These are phyloP conservation scores for Rhizophagus clarus DNA, from an alignment of 192 early-diverging fungal genomes.

Conservation along the genomic window DNA sequence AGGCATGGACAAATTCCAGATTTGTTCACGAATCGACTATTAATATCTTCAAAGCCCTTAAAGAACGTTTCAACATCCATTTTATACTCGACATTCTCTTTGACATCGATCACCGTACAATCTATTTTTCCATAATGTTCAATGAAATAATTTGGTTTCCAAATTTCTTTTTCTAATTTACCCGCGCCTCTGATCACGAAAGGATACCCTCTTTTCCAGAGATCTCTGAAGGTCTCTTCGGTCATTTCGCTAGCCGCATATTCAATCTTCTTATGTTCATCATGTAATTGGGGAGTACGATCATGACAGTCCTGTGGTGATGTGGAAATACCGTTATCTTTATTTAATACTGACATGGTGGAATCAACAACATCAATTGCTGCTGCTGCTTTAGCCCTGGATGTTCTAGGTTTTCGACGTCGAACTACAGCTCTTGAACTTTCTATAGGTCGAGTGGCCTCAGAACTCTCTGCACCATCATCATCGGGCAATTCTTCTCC, in stretches of 20 bases:
- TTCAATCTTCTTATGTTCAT: not conserved
- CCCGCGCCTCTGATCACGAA: not conserved
- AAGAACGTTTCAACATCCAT: slow-evolving; percentile 3
- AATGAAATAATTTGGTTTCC: slow-evolving; percentile 5
- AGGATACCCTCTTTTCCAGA: slow-evolving; percentile 15
- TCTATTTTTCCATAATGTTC: not conserved
- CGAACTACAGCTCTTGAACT: not conserved
- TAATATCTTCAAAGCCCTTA: not conserved
- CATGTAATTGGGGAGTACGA: not conserved
- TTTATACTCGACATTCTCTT: no score
- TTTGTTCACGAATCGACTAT: not conserved
- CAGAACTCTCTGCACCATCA: not conserved
- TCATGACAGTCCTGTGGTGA: not conserved
- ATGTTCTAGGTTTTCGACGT: not conserved
- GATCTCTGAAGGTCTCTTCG: not conserved
- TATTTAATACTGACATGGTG: no score
- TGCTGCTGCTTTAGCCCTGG: not conserved
- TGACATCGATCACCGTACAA: not conserved
- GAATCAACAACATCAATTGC: not conserved
- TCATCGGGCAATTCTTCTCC: not conserved
- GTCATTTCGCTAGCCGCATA: not conserved
- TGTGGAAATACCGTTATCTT: not conserved
- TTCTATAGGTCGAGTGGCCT: not conserved
- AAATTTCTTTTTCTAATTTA: not conserved
- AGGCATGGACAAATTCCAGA: not conserved